Base-by-base conservation (phyloP, 495 filamentous ascomycete species). In the Monascus purpureus region DNA sequence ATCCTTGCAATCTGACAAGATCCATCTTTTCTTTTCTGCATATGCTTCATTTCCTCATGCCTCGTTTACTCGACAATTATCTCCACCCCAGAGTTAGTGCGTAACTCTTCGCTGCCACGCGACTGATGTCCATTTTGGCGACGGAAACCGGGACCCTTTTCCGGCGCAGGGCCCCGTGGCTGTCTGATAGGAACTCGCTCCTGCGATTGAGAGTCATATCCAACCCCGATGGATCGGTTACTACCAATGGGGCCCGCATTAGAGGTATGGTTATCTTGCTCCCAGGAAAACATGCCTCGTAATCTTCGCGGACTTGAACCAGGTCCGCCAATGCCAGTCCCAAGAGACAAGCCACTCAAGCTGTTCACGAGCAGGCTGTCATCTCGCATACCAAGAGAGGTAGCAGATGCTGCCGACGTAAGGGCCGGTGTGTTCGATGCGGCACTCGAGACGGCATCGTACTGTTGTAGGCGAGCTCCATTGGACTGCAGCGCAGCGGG, bases 91-190 rank as follows among this genome's bases (percentile, higher is more conserved):
- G 65, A 70, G 39, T 62, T 68, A 35, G 64, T 59, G 35, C 66
- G 68, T 29, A 80, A 59, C 46, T 82, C 77, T 67, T 87, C 86
- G 56, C 83, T 90, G 37, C 82, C 75, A 32, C 80, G 73, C 31
- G 75, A 67, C 47, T 75, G 72, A 53, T 94, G 86, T 39, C 85
- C 85, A 52, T 84, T 86, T 41, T 77, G 70, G 38, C 82, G 72
- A 41, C 67, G 65, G 46, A 92, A 93, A 11, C 82, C 83, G 35
- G 73, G 56, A 27, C 72, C 73, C 59, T 86, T 85, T 39, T 93
- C 86, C 24, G 67, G 66, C 28, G 70, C 61, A 18, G 86, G 84
- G 23, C 82, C 83, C 44, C 79, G 73, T 29, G 86, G 84, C 53
- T 93, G 84, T 39, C 86, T 68, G 40, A 87, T 73, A 29, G 82